Conservation (phyloP, 768 basidiomycete genomes). For the Hydnomerulius pinastri region DNA sequence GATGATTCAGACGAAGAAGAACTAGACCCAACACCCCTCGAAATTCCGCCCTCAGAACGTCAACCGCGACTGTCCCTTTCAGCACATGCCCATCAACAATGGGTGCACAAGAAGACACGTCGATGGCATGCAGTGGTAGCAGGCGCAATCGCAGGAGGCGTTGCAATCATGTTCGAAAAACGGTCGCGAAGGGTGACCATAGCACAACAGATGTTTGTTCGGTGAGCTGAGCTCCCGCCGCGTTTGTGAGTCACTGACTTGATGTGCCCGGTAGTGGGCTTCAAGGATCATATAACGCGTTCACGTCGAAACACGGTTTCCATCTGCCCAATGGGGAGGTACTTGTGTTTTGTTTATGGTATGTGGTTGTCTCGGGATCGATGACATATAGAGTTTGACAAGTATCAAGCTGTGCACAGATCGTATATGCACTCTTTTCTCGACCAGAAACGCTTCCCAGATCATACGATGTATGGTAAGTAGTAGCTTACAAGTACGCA, state of each 20-base stretch:
- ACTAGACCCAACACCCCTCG: conserved; percentile 7
- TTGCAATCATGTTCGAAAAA: conserved; percentile 80
- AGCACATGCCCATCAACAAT: conserved; percentile 60
- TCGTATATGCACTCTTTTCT: conserved; percentile 76
- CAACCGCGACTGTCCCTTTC: conserved; percentile 59
- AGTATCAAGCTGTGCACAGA: conserved; percentile 71
- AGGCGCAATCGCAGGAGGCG: conserved; percentile 70
- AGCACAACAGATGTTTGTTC: conserved; percentile 87
- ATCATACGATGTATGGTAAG: conserved; percentile 75
- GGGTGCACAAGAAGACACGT: conserved; percentile 66
- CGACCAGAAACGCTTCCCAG: conserved; percentile 83
- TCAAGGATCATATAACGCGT: conserved; percentile 86
- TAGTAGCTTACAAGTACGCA: not conserved
- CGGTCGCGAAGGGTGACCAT: conserved; percentile 62
- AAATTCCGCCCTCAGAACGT: conserved; percentile 30
- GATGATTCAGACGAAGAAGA: conserved; percentile 32
- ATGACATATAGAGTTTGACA: not conserved
- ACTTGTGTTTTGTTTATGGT: conserved; percentile 79
- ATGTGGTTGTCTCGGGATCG: conserved; percentile 20
- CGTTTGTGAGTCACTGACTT: not conserved
- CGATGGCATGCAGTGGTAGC: conserved; percentile 83
- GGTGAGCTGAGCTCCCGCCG: conserved; percentile 46
- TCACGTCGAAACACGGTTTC: conserved; percentile 65
- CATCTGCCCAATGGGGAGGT: conserved; percentile 82
- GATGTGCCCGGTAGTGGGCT: conserved; percentile 58